These are phyloP conservation scores for Cudoniella acicularis DNA, from an alignment of 495 filamentous ascomycete species.

Conservation along the genomic window DNA sequence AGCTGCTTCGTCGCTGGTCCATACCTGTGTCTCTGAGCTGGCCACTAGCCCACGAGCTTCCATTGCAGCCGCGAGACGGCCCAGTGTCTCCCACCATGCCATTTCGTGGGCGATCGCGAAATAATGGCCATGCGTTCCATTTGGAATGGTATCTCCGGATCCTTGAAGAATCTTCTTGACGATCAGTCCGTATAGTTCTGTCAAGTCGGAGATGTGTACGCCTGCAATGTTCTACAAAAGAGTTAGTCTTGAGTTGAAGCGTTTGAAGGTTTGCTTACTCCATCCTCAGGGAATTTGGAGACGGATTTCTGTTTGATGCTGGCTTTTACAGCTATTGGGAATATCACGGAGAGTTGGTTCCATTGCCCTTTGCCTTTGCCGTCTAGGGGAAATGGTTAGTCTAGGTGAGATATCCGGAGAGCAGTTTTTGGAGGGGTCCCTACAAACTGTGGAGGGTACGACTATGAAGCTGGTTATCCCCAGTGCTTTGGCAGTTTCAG, in stretches of 20 bases:
- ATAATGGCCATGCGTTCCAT: slow-evolving; percentile 35
- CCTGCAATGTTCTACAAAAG: slow-evolving; percentile 26
- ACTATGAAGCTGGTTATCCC: slow-evolving; percentile 33
- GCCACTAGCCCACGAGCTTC: slow-evolving; percentile 34
- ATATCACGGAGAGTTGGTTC: slow-evolving; percentile 35
- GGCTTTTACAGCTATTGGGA: slow-evolving; percentile 31
- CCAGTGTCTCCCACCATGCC: slow-evolving; percentile 33
- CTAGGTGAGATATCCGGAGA: slow-evolving; percentile 8
- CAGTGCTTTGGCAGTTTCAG: slow-evolving; percentile 26
- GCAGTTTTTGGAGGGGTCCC: slow-evolving; percentile 16
- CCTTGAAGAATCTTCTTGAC: slow-evolving; percentile 30
- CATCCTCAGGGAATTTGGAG: slow-evolving; percentile 33
- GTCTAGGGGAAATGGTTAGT: slow-evolving; percentile 27
- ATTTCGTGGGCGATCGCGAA: slow-evolving; percentile 32
- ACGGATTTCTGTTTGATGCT: slow-evolving; percentile 33
- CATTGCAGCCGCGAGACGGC: slow-evolving; percentile 30
- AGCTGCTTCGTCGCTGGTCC: slow-evolving; percentile 34
- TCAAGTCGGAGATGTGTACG: slow-evolving; percentile 35
- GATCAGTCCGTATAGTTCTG: slow-evolving; percentile 30
- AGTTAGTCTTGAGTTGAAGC: slow-evolving; percentile 19
- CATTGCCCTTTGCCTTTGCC: slow-evolving; percentile 34
- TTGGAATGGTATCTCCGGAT: slow-evolving; percentile 30
- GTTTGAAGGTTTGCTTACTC: slow-evolving; percentile 27
- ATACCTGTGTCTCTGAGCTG: slow-evolving; percentile 28
- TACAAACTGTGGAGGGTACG: slow-evolving; percentile 30